A percentile compares a stretch with the other conserved stretches of the same genome.
Evolutionary conservation across 106 monocot genomes (phyloP).

Genomic region (Alisma plantagoaquatica): DNA sequence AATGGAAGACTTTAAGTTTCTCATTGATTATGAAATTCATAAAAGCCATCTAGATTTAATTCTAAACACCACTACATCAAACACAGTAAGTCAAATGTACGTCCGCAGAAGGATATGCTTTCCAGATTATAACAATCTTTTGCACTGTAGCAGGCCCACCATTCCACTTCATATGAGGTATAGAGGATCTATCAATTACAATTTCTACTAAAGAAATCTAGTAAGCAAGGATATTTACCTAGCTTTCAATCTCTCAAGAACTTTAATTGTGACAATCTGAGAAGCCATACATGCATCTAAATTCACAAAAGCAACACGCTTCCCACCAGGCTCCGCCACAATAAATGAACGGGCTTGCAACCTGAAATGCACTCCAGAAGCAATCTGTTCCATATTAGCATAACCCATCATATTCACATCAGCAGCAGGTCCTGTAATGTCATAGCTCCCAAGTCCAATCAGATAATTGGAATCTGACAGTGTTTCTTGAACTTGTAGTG

Average conservation of each 20-base stretch:
- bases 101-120: no score
- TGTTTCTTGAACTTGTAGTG: not conserved
- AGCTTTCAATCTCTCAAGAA: slow-evolving; percentile 64
- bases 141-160: no score
- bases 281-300: slow-evolving; percentile 96
- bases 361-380: slow-evolving; percentile 27
- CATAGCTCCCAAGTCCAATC: slow-evolving; percentile 32
- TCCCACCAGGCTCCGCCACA: slow-evolving; percentile 19
- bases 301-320: slow-evolving; percentile 62
- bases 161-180: no score
- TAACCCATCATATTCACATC: slow-evolving; percentile 38
- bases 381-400: slow-evolving; percentile 21
- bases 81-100: no score
- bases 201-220: no score
- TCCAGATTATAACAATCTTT: no score
- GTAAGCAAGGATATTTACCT: no score
- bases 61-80: no score
- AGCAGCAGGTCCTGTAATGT: slow-evolving; percentile 32
- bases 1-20: no score
- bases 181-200: no score
- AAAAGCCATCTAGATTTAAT: no score
- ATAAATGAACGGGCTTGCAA: slow-evolving; percentile 23
- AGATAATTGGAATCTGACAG: slow-evolving; percentile 9
- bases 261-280: slow-evolving; percentile 76
- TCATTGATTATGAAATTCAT: no score